Base-by-base conservation (phyloP, 1,284 basidiomycete genomes). In the Xanthoconium separans region DNA sequence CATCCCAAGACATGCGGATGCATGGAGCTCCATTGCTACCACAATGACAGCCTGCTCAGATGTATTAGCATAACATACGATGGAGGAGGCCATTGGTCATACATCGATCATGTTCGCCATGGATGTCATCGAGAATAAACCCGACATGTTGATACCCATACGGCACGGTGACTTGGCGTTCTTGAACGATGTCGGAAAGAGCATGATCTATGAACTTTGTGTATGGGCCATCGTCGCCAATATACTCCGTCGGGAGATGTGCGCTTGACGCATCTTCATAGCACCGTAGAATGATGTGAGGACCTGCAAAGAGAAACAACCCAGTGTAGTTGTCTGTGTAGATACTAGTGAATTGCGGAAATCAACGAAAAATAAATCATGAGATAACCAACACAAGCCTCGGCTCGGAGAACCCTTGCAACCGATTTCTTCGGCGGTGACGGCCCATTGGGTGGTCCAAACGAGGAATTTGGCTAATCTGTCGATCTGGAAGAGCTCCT, bases 231-330 rank as follows among this genome's bases (percentile, higher is more conserved):
- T 56, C 27, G 31, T 55, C 53, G 9, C 16, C 13, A 4, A 48
- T 7, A 39, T 44, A 33, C 34, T 29, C 43, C 8, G 4, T 46
- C 11, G 47, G 47, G 5, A 55, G 33, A 30, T 54, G 27, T 11
- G 4, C 13, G 3, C 20, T 11, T 8, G 42, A 56, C 27, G 4
- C 54, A 16, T 56, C 55, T 39, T 56, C 47, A 33, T 44, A 46
- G 22, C 54, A 55, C 15, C 53, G 53, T 42, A 56, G 39, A 44
- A 56, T n/a, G 11, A n/a, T 6, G 16, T 56, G 55, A 20, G 55
- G 55, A 18, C 53, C 54, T 27, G 55, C 55, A 37, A 50, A 55
- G n/a, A 58, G 51, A 45, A 12, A 58, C 22, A 58, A n/a, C 8
- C 46, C 47, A 0, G 47, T 7, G 27, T 45, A 50, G 24, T 55